Base-by-base conservation (phyloP, 2,329 filamentous ascomycete species). In the Botryotinia convoluta region DNA sequence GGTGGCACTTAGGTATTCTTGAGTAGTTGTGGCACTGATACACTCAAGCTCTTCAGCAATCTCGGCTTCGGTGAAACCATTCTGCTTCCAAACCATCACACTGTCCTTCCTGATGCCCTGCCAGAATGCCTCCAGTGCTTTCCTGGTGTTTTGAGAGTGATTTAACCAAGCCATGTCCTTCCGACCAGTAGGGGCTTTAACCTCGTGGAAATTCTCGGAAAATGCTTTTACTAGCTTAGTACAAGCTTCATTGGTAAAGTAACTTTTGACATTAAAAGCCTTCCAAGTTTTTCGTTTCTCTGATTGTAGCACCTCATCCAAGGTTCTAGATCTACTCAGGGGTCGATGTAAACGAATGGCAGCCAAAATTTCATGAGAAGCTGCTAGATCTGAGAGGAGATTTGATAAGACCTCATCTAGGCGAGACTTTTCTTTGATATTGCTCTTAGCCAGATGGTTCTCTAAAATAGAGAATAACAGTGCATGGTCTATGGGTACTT, bases 341-440 rank as follows among this genome's bases (percentile, higher is more conserved):
- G 74, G 73, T 26, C 73, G 59, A 22, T 73, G 71, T 9, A 73
- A 32, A 29, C 67, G 62, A 20, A 73, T 37, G 7, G 60, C 37
- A 22, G 71, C 71, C 39, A 71, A 20, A n/a, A 74, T 68, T 37
- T 74, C 73, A 62, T 69, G 71, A 44, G 48, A 73, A n/a, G 71
- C 67, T 3, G 71, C 71, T 18, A 73, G 22, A 32, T 74, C 71
- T 16, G 73, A 74, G 2, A 74, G 35, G 14, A 62, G 51, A 22
- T 35, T 57, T 18, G 59, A 73, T 22, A 69, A 62, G 20, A 61
- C 42, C 60, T 74, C 71, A 35, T 74, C 71, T n/a, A 73, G 3
- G 18, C 71, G 65, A 22, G 71, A 42, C 29, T 60, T 64, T 39
- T 74, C 73, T 44, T 68, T 67, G 18, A 26, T 18, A 8, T 18